These are phyloP conservation scores for Naganishia liquefaciens DNA, from an alignment of 1,284 basidiomycete genomes.

Conservation along the genomic window DNA sequence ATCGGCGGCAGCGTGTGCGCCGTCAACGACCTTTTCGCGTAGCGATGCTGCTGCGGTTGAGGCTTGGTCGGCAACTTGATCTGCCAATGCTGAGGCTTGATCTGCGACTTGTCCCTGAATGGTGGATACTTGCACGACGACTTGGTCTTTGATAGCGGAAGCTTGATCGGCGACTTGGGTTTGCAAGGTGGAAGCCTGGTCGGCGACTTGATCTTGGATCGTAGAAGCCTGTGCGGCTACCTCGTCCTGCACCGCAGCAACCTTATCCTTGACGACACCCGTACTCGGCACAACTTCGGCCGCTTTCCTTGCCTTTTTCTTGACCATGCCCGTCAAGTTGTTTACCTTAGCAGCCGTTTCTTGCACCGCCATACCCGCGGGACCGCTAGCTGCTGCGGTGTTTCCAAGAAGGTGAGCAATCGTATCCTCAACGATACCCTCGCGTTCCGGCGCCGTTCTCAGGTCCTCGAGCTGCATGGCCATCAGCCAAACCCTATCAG, in stretches of 20 bases:
- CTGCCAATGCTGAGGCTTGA: slow-evolving; percentile 3
- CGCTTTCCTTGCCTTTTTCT: slow-evolving; percentile 75
- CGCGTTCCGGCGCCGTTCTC: slow-evolving; percentile 68
- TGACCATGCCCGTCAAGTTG: slow-evolving; percentile 76
- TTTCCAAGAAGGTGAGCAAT: slow-evolving; percentile 55
- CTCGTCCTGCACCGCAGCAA: slow-evolving; percentile 12
- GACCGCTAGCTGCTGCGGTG: slow-evolving; percentile 58
- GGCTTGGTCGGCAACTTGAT: slow-evolving; percentile 23
- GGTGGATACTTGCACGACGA: slow-evolving; percentile 13
- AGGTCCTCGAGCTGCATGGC: slow-evolving; percentile 73
- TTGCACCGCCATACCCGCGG: slow-evolving; percentile 57
- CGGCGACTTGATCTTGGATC: slow-evolving; percentile 10
- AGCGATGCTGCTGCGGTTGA: slow-evolving; percentile 16
- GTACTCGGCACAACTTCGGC: slow-evolving; percentile 44
- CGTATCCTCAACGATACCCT: slow-evolving; percentile 54
- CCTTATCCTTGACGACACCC: slow-evolving; percentile 31
- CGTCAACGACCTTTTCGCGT: slow-evolving; percentile 9
- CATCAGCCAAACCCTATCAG: background rate
- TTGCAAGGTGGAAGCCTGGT: background rate
- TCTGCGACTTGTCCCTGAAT: slow-evolving; percentile 8
- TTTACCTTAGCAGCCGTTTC: slow-evolving; percentile 60
- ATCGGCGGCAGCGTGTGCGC: slow-evolving; percentile 20
- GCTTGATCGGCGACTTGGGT: slow-evolving; percentile 14
- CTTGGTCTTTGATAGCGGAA: background rate
- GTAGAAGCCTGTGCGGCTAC: slow-evolving; percentile 14